phyloP scores from a whole-genome alignment of 2,329 filamentous ascomycete genomes.

The Penicillium sp. region DNA sequence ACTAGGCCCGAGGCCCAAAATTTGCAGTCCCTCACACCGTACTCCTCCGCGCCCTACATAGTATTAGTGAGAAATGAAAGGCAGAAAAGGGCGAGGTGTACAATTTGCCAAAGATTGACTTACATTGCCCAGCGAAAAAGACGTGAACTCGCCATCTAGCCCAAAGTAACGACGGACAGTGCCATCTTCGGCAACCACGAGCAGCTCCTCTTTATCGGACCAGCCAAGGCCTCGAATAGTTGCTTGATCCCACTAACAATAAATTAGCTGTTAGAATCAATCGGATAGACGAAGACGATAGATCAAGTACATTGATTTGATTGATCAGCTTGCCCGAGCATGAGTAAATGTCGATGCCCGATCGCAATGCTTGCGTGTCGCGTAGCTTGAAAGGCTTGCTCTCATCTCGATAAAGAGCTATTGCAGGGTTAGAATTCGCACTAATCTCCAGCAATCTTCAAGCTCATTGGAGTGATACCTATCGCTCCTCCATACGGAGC shows the following conservation, averaged over 20 bases:
- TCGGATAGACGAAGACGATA: background rate
- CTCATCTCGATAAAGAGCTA: constrained; percentile 85
- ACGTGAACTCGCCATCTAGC: constrained; percentile 91
- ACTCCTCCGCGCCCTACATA: constrained; percentile 74
- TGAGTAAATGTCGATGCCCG: constrained; percentile 92
- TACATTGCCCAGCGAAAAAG: constrained; percentile 86
- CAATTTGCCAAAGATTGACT: constrained; percentile 17
- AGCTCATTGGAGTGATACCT: constrained; percentile 61
- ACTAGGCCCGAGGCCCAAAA: constrained; percentile 96
- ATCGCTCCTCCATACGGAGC: constrained; percentile 93
- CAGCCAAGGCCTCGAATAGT: constrained; percentile 87
- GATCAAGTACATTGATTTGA: constrained; percentile 65
- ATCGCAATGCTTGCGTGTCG: constrained; percentile 71
- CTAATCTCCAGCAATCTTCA: background rate
- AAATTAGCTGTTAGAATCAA: constrained; percentile 11
- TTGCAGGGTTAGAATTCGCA: background rate
- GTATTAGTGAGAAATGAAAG: constrained; percentile 16
- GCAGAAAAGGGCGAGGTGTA: background rate
- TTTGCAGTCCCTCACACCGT: constrained; percentile 82
- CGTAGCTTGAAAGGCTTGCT: constrained; percentile 80
- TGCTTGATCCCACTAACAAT: constrained; percentile 78
- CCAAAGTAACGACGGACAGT: constrained; percentile 89
- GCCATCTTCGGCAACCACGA: constrained; percentile 87
- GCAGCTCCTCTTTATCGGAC: constrained; percentile 91
- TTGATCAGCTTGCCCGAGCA: constrained; percentile 87